Conservation (phyloP, 1,139 yeast genomes). For the Saccharomyces hybrid region DNA sequence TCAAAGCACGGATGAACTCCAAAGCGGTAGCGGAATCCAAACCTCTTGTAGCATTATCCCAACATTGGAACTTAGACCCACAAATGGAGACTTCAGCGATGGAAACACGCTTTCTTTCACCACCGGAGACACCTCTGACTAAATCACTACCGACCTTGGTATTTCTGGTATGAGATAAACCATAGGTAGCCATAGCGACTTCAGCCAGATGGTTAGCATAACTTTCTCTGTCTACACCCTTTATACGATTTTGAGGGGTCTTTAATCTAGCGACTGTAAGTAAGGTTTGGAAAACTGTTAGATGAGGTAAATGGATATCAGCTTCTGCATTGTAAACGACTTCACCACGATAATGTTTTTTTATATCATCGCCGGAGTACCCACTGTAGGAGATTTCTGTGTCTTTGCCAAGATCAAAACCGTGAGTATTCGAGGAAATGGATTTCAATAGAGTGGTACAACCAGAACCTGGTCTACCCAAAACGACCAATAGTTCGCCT, state of each 20-base stretch:
- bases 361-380: constrained; percentile 38
- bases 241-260: constrained; percentile 33
- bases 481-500: constrained; percentile 64
- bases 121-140: constrained; percentile 40
- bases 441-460: constrained; percentile 69
- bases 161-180: constrained; percentile 36
- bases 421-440: constrained; percentile 59
- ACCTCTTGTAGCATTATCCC: constrained; percentile 75
- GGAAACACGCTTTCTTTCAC: constrained; percentile 39
- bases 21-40: constrained; percentile 69
- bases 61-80: constrained; percentile 46
- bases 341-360: constrained; percentile 47
- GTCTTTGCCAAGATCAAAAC: constrained; percentile 46
- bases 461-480: constrained; percentile 78
- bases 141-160: constrained; percentile 41
- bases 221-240: constrained; percentile 33
- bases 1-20: constrained; percentile 64
- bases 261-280: constrained; percentile 26
- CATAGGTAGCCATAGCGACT: constrained; percentile 38
- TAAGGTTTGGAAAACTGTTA: constrained; percentile 41
- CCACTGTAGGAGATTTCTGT: constrained; percentile 38
- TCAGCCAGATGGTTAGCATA: constrained; percentile 36
- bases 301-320: constrained; percentile 43
- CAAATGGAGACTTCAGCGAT: constrained; percentile 41
- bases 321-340: constrained; percentile 45